Conservation (phyloP, 2,329 filamentous ascomycete species). For the Clarireedia homoeocarpa region DNA sequence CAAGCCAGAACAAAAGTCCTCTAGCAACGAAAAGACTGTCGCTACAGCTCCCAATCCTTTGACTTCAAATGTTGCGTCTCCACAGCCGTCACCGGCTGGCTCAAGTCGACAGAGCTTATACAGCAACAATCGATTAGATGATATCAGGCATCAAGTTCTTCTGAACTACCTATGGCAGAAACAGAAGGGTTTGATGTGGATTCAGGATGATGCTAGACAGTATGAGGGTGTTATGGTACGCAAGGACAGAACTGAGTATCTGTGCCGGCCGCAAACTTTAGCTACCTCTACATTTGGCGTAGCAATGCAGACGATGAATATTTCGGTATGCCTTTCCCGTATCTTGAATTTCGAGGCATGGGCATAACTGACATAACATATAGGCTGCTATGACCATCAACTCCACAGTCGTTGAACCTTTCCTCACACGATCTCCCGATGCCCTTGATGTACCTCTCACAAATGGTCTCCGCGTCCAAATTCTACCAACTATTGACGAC, state of each 20-base stretch:
- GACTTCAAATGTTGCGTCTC: background rate
- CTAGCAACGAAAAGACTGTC: conserved; percentile 3
- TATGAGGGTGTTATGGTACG: conserved; percentile 66
- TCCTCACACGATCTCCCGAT: conserved; percentile 63
- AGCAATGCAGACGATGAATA: conserved; percentile 59
- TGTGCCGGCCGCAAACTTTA: conserved; percentile 62
- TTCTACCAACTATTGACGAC: conserved; percentile 64
- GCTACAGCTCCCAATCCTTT: background rate
- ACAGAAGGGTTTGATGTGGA: conserved; percentile 67
- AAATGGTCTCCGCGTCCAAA: conserved; percentile 71
- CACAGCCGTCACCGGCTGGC: background rate
- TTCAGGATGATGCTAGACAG: conserved; percentile 58
- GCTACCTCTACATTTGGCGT: conserved; percentile 53
- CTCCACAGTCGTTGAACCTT: conserved; percentile 70
- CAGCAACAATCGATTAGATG: conserved; percentile 40
- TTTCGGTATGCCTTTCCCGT: conserved; percentile 45
- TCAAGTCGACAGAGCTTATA: conserved; percentile 3
- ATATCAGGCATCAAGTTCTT: conserved; percentile 77
- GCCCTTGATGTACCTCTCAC: conserved; percentile 67
- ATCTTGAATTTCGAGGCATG: background rate
- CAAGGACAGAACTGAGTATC: conserved; percentile 60
- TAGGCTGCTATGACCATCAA: conserved; percentile 76
- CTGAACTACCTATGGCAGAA: conserved; percentile 77
- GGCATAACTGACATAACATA: background rate
- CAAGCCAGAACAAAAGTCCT: conserved; percentile 1